Evolutionary conservation across 257 asterid genomes (phyloP).

Genomic region (Asclepias syriaca): DNA sequence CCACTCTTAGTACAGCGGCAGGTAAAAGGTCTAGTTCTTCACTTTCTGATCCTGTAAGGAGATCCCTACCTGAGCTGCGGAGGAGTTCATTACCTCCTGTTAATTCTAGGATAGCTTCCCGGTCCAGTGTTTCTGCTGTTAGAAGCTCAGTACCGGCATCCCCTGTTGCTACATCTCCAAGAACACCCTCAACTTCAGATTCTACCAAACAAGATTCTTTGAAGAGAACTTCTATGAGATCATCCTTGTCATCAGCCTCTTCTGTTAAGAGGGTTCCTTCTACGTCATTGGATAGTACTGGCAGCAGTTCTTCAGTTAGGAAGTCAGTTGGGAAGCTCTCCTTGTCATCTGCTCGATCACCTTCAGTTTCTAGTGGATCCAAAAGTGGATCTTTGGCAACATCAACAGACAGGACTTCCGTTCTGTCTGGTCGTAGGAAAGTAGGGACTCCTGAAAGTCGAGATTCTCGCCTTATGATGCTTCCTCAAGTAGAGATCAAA

Average conservation of each 20-base stretch:
- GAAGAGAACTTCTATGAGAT: slow-evolving; percentile 38
- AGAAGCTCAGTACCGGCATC: slow-evolving; percentile 60
- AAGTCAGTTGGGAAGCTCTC: slow-evolving; percentile 46
- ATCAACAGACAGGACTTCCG: slow-evolving; percentile 43
- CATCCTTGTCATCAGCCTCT: slow-evolving; percentile 51
- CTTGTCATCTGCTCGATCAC: slow-evolving; percentile 46
- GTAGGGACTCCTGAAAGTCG: slow-evolving; percentile 68
- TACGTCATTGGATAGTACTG: slow-evolving; percentile 62
- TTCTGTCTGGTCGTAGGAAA: slow-evolving; percentile 56
- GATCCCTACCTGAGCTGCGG: slow-evolving; percentile 67
- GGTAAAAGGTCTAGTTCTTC: slow-evolving; percentile 45
- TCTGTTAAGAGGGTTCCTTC: slow-evolving; percentile 54
- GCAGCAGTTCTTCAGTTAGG: slow-evolving; percentile 53
- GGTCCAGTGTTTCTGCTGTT: slow-evolving; percentile 41
- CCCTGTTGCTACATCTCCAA: slow-evolving; percentile 57
- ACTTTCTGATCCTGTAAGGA: slow-evolving; percentile 59
- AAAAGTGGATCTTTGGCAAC: slow-evolving; percentile 49
- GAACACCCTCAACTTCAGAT: slow-evolving; percentile 60
- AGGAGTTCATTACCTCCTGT: slow-evolving; percentile 50
- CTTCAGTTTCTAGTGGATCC: slow-evolving; percentile 61
- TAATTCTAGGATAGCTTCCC: slow-evolving; percentile 39
- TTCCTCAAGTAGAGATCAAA: slow-evolving; percentile 89
- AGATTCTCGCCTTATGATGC: slow-evolving; percentile 86
- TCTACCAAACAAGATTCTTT: slow-evolving; percentile 47
- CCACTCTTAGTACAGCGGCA: slow-evolving; percentile 26